These are phyloP conservation scores for Polychytrium aggregatum DNA, from an alignment of 192 early-diverging fungal species.

Conservation along the genomic window DNA sequence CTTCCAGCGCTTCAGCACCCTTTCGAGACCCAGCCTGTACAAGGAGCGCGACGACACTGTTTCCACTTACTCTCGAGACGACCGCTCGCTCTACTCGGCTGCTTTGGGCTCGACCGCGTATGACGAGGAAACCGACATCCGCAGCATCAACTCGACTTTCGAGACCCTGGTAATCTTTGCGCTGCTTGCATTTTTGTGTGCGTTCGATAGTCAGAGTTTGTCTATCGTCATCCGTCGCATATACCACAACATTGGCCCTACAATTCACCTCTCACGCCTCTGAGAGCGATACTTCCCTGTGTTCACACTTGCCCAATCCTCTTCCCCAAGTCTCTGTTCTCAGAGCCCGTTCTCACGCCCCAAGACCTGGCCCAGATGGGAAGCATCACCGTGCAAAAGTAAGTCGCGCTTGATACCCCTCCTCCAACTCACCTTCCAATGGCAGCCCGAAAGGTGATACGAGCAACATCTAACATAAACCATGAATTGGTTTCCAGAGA, in stretches of 20 bases:
- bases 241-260: background rate
- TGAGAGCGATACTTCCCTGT: too few relatives aligned
- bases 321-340: constrained; percentile 44
- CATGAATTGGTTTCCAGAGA: constrained; percentile 8
- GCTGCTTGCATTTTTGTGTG: constrained; percentile 27
- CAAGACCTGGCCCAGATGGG: constrained; percentile 35
- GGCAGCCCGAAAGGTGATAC: background rate
- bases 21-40: too few relatives aligned
- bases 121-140: too few relatives aligned
- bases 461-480: background rate
- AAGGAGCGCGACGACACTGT: too few relatives aligned
- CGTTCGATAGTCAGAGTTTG: constrained; percentile 4
- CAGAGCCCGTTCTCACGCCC: constrained; percentile 38
- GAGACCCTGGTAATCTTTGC: constrained; percentile 19
- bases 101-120: too few relatives aligned
- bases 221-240: background rate
- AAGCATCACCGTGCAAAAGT: constrained; percentile 9
- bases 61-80: too few relatives aligned
- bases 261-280: background rate
- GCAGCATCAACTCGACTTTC: constrained; percentile 5
- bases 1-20: constrained; percentile 2
- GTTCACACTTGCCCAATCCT: too few relatives aligned
- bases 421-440: constrained; percentile 2
- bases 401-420: too few relatives aligned
- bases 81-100: too few relatives aligned